Base-by-base conservation (phyloP, 495 filamentous ascomycete species). In the Tricharina praecox region DNA sequence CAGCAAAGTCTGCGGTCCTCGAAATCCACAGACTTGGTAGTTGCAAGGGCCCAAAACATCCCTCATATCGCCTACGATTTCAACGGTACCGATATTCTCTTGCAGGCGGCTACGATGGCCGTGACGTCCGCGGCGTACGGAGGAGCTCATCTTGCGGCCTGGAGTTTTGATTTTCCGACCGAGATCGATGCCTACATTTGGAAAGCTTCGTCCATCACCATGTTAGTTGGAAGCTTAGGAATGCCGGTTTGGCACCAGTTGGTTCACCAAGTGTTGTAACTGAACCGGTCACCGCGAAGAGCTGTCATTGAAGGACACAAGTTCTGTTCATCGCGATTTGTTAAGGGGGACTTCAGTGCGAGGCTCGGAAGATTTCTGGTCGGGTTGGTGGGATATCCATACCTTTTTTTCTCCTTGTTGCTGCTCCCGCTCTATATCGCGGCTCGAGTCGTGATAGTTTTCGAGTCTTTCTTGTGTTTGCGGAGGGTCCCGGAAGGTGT, bases 401-500 rank as follows among this genome's bases (percentile, higher is more conserved):
- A 25, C 4, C 3, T 44, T 24, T 1, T 26, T n/a, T 24, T 3
- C 9, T 25, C 24, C 13, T 24, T 26, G 23, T 30, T 44, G 10
- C 2, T 3, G 23, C 7, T 21, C 10, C 37, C 10, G 2, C n/a
- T 40, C 2, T 18, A 2, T 21, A 40, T 18, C 10, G 18, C 18
- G 10, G 37, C 37, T 2, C 10, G 37, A 9, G 15, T 44, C 1
- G 13, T 10, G 8, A n/a, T 44, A 2, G 2, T 25, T 13, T 3
- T 44, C 41, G 24, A 44, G 23, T 44, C 20, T 44, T 44, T 30
- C n/a, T 24, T 44, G 19, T 24, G 24, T 26, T 15, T 25, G 10
- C 3, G 41, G 8, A 1, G 28, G 13, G 2, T 7, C 28, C n/a
- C 24, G 18, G 3, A 3, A 44, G 41, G 41, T 3, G 24, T 44